A percentile compares a stretch with the other conserved stretches of the same genome.
Conservation (phyloP, 257 asterid genomes). For the Perilla frutescens region DNA sequence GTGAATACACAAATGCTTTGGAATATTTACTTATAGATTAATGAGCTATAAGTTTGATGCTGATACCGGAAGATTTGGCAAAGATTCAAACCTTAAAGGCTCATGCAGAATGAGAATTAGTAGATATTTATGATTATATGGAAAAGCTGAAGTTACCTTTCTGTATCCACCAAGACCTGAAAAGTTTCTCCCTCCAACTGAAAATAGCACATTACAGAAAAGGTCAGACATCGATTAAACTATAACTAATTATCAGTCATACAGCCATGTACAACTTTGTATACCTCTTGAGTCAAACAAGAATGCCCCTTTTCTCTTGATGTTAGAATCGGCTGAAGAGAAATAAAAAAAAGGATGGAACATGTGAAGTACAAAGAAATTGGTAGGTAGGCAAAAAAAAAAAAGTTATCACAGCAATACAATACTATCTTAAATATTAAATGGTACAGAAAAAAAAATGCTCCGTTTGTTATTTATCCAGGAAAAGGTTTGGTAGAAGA, state of each 20-base stretch:
- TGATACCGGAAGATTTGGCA: constrained; percentile 16
- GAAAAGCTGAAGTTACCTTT: constrained; percentile 54
- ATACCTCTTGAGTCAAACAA: constrained; percentile 56
- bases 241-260: background rate
- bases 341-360: constrained; percentile 29
- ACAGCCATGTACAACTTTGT: constrained; percentile 5
- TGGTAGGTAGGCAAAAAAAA: too few species aligned
- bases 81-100: background rate
- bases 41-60: background rate
- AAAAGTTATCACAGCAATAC: too few species aligned
- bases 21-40: background rate
- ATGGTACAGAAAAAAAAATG: background rate
- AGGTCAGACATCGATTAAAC: constrained; percentile 5
- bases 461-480: background rate
- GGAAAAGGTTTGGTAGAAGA: background rate
- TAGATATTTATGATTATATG: constrained; percentile 14
- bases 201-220: constrained; percentile 37
- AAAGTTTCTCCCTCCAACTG: constrained; percentile 66
- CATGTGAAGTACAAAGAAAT: constrained; percentile 15
- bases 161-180: constrained; percentile 52
- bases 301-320: constrained; percentile 44
- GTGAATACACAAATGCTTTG: background rate
- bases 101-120: background rate
- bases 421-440: background rate
- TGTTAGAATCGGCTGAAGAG: constrained; percentile 51